A percentile compares a stretch with the other conserved stretches of the same genome.
These are phyloP conservation scores for Sordaria brevicollis DNA, from an alignment of 495 filamentous ascomycete species.

Conservation along the genomic window DNA sequence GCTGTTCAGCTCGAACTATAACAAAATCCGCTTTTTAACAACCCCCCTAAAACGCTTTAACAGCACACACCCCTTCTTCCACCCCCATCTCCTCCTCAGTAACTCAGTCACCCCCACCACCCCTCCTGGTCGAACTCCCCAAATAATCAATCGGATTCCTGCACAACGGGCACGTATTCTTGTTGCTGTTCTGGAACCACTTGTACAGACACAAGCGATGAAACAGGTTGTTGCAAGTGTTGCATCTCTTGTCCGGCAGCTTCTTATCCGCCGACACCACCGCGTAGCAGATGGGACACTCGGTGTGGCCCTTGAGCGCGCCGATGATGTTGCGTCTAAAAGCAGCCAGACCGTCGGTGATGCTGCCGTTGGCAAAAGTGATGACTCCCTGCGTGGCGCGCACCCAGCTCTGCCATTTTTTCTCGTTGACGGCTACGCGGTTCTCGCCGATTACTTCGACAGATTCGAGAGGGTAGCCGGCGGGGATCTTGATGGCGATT, in stretches of 20 bases:
- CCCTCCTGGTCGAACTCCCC: constrained; percentile 17
- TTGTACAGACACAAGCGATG: constrained; percentile 82
- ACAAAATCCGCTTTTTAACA: too few species aligned
- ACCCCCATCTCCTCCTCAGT: background rate
- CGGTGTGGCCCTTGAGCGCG: constrained; percentile 82
- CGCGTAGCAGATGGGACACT: constrained; percentile 95
- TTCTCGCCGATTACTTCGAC: constrained; percentile 69
- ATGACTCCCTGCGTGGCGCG: constrained; percentile 83
- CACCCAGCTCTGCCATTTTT: constrained; percentile 83
- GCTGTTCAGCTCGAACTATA: too few species aligned
- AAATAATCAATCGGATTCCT: constrained; percentile 69
- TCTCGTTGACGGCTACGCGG: constrained; percentile 76
- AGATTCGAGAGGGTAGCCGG: constrained; percentile 66
- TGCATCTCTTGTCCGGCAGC: constrained; percentile 81
- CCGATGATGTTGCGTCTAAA: constrained; percentile 78
- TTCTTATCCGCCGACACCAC: constrained; percentile 80
- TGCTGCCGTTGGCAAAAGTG: constrained; percentile 75
- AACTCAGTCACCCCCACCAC: background rate
- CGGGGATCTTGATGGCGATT: constrained; percentile 68
- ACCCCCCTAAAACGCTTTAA: too few species aligned
- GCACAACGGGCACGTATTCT: constrained; percentile 83
- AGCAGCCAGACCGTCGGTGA: constrained; percentile 73
- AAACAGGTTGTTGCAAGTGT: constrained; percentile 90
- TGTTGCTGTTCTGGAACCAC: constrained; percentile 91
- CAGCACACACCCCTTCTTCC: too few species aligned